These are phyloP conservation scores for Metschnikowia sp. DNA, from an alignment of 805 yeast species.

Conservation along the genomic window DNA sequence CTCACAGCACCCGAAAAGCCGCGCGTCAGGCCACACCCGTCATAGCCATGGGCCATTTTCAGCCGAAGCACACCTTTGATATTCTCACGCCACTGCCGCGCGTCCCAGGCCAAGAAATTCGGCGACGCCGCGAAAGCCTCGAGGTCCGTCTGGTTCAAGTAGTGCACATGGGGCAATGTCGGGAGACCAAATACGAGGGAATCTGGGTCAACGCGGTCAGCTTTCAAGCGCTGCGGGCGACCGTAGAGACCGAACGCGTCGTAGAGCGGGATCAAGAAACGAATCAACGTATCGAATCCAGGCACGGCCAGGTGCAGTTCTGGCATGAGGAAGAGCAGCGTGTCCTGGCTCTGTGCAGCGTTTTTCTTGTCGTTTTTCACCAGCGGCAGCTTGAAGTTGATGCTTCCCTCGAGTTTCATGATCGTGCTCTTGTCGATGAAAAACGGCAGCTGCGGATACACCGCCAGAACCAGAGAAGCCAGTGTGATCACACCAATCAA, in stretches of 20 bases:
- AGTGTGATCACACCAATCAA: constrained; percentile 76
- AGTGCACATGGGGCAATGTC: constrained; percentile 43
- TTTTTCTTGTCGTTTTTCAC: constrained; percentile 31
- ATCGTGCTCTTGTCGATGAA: constrained; percentile 85
- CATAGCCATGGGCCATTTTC: constrained; percentile 50
- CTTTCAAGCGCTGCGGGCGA: constrained; percentile 42
- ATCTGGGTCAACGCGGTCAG: constrained; percentile 39
- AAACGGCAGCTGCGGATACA: constrained; percentile 83
- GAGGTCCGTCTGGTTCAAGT: constrained; percentile 35
- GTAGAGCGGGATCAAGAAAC: constrained; percentile 38
- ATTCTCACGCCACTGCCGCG: constrained; percentile 31
- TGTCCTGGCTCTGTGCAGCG: constrained; percentile 34
- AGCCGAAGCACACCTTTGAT: constrained; percentile 30
- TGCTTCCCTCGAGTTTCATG: constrained; percentile 83
- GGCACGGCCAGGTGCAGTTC: constrained; percentile 45
- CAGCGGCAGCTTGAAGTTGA: constrained; percentile 50
- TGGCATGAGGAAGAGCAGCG: constrained; percentile 43
- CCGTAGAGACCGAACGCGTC: constrained; percentile 46
- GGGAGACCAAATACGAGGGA: constrained; percentile 47
- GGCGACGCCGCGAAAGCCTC: constrained; percentile 19
- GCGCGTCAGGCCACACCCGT: constrained; percentile 65
- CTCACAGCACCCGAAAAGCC: constrained; percentile 59
- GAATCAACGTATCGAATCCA: constrained; percentile 47
- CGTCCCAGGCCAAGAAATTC: constrained; percentile 37
- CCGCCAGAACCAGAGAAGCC: constrained; percentile 76